phyloP scores from a whole-genome alignment of 2,329 filamentous ascomycete species.

The Sporothrix curviconia region DNA sequence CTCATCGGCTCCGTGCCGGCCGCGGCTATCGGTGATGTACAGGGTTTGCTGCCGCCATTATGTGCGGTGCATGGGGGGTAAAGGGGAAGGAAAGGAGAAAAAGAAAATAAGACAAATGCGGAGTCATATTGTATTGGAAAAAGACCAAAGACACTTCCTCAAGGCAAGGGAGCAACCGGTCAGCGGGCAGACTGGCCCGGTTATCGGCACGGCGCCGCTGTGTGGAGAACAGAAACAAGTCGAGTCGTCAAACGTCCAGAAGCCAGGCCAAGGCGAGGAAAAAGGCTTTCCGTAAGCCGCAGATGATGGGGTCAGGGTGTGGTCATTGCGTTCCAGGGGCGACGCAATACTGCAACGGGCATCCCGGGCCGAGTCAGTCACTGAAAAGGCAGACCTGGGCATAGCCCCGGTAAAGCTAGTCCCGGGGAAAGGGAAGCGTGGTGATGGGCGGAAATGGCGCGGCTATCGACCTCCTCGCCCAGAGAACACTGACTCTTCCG shows the following conservation, averaged over 20 bases:
- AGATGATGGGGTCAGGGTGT: background rate
- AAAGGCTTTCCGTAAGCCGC: background rate
- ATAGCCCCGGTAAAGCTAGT: constrained; percentile 1
- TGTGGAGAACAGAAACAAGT: background rate
- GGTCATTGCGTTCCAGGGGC: background rate
- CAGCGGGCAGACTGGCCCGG: background rate
- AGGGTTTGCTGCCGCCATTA: background rate
- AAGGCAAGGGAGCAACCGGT: background rate
- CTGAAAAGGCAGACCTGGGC: background rate
- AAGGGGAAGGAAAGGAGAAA: background rate
- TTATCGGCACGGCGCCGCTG: background rate
- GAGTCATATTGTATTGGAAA: too few relatives aligned
- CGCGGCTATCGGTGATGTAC: background rate
- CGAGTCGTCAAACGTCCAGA: background rate
- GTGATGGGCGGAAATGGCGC: background rate
- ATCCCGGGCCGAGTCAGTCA: too few relatives aligned
- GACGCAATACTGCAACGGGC: too few relatives aligned
- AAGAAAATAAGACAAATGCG: background rate
- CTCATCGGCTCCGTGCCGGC: background rate
- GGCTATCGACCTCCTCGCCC: background rate
- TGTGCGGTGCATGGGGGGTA: background rate
- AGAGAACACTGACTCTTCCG: background rate
- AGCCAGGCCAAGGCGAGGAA: background rate
- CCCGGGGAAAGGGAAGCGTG: background rate
- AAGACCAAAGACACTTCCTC: background rate